A percentile compares a stretch with the other conserved stretches of the same genome.
Conservation (phyloP, 2,329 filamentous ascomycete genomes). For the Dothideomycetes sp. region DNA sequence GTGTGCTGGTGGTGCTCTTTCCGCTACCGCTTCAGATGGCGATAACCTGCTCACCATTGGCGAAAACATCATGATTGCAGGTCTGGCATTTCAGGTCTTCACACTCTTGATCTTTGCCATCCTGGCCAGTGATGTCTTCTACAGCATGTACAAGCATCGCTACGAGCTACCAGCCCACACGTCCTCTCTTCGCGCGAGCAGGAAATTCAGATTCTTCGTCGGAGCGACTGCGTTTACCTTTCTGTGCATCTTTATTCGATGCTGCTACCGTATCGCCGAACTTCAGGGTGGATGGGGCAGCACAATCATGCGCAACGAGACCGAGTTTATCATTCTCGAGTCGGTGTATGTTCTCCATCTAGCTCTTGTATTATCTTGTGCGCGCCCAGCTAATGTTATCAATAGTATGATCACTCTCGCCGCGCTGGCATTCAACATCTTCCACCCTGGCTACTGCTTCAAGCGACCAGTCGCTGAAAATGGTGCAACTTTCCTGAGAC, state of each 20-base stretch:
- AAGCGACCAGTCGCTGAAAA: neutral
- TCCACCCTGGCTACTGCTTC: slow-evolving; percentile 22
- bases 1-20: slow-evolving; percentile 46
- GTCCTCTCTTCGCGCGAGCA: slow-evolving; percentile 4
- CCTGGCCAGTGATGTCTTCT: slow-evolving; percentile 27
- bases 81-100: slow-evolving; percentile 46
- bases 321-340: slow-evolving; percentile 13
- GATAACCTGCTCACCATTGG: slow-evolving; percentile 34
- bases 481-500: neutral
- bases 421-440: slow-evolving; percentile 18
- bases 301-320: slow-evolving; percentile 11
- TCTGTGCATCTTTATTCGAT: slow-evolving; percentile 17
- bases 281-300: slow-evolving; percentile 13
- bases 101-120: slow-evolving; percentile 38
- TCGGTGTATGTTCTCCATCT: slow-evolving; percentile 8
- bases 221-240: slow-evolving; percentile 16
- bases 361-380: too few species aligned
- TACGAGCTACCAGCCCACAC: neutral
- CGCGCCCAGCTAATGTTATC: too few species aligned
- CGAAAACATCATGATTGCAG: slow-evolving; percentile 46
- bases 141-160: neutral
- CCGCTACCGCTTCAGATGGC: slow-evolving; percentile 35
- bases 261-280: slow-evolving; percentile 20
- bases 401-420: slow-evolving; percentile 13
- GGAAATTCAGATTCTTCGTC: slow-evolving; percentile 18